Conservation (phyloP, 2,329 filamentous ascomycete species). For the Aspergillus pseudoviridinutans region DNA sequence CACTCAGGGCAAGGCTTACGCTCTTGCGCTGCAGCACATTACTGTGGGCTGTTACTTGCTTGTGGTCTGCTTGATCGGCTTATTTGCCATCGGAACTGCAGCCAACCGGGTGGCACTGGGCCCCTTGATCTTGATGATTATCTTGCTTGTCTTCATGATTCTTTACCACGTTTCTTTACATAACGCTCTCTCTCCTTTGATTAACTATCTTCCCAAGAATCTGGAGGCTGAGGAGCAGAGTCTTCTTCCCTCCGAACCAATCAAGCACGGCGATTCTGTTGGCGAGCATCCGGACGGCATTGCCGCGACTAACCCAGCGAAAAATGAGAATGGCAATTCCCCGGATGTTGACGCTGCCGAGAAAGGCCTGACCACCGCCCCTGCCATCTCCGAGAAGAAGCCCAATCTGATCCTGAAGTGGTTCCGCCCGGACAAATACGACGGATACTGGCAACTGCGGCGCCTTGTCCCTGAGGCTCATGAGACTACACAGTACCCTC, state of each 20-base stretch:
- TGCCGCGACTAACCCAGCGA: slow-evolving; percentile 6
- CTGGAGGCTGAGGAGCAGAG: slow-evolving; percentile 56
- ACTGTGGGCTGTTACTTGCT: slow-evolving; percentile 79
- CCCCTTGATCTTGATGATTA: slow-evolving; percentile 70
- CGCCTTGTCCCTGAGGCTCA: slow-evolving; percentile 61
- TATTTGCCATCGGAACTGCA: slow-evolving; percentile 68
- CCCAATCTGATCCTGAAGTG: slow-evolving; percentile 48
- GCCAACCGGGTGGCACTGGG: slow-evolving; percentile 60
- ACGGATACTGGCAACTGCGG: slow-evolving; percentile 68
- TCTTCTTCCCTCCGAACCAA: slow-evolving; percentile 35
- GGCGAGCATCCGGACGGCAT: slow-evolving; percentile 21
- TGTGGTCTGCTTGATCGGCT: slow-evolving; percentile 76
- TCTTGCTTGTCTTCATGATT: slow-evolving; percentile 69
- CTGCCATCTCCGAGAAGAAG: slow-evolving; percentile 26
- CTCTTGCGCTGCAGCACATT: slow-evolving; percentile 81
- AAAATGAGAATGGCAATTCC: slow-evolving; percentile 21
- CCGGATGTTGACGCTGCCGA: slow-evolving; percentile 33
- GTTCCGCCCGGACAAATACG: slow-evolving; percentile 72
- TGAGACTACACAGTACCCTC: slow-evolving; percentile 56
- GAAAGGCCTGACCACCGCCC: slow-evolving; percentile 26
- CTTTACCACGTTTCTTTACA: slow-evolving; percentile 72
- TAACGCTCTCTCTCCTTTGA: slow-evolving; percentile 67
- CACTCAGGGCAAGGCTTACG: slow-evolving; percentile 82
- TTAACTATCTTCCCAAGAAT: slow-evolving; percentile 77
- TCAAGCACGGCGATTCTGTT: slow-evolving; percentile 12